A percentile compares a stretch with the other conserved stretches of the same genome.
Conservation (phyloP, 1,139 yeast species). For the Blastobotrys arbuscula region DNA sequence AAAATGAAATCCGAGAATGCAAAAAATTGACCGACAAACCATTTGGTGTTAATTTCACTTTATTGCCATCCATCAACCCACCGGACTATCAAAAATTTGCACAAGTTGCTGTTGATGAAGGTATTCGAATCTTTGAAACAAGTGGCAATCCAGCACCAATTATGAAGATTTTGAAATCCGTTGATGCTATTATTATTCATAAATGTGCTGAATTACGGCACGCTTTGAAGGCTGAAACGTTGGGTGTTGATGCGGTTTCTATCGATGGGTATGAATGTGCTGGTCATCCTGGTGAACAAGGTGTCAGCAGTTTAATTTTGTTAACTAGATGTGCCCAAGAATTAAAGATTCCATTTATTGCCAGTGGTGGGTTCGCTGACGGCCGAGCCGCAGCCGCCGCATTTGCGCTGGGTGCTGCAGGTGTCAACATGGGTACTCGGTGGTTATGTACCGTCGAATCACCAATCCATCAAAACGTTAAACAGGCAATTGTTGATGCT, state of each 20-base stretch:
- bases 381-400: constrained; percentile 36
- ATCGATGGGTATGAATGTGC: constrained; percentile 37
- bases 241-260: constrained; percentile 34
- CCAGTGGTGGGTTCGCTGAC: constrained; percentile 36
- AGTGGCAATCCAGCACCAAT: constrained; percentile 34
- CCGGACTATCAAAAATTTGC: constrained; percentile 34
- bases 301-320: constrained; percentile 29
- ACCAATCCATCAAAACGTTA: constrained; percentile 33
- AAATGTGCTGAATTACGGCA: constrained; percentile 33
- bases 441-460: constrained; percentile 34
- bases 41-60: constrained; percentile 36
- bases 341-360: constrained; percentile 32
- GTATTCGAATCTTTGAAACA: constrained; percentile 33
- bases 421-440: constrained; percentile 36
- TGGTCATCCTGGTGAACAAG: constrained; percentile 38
- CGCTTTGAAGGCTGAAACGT: constrained; percentile 32
- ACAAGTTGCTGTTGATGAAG: constrained; percentile 34
- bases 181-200: constrained; percentile 29
- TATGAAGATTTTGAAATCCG: constrained; percentile 22
- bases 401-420: constrained; percentile 33
- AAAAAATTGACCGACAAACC: constrained; percentile 27
- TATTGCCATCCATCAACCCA: constrained; percentile 34
- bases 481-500: constrained; percentile 31
- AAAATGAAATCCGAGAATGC: constrained; percentile 29
- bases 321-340: constrained; percentile 29